Base-by-base conservation (phyloP, 2,329 filamentous ascomycete genomes). In the Colletotrichum sp. region DNA sequence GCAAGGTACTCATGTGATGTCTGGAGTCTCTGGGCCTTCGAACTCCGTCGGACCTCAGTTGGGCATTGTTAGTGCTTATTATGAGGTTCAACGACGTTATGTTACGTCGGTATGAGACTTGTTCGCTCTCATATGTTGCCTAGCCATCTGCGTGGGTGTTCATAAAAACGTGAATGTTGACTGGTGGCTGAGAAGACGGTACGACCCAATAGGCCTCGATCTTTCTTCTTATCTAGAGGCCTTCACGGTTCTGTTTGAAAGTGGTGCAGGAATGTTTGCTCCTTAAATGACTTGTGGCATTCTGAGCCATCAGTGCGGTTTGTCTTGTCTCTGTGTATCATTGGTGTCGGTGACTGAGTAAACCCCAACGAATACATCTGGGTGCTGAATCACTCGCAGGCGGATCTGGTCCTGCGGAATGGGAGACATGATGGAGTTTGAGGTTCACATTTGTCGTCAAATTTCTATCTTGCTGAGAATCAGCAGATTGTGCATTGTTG, bases 161-260 rank as follows among this genome's bases (percentile, higher is more conserved):
- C 43, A 21, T 52, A 13, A 52, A 21, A 21, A 52, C n/a, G 43
- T 48, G n/a, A 6, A 21, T 21, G 43, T 52, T 21, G 43, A 24
- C n/a, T 52, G 43, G 3, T 52, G 12, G n/a, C 43, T 52, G 43
- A 52, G 43, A 52, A 24, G 43, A 52, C 43, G n/a, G n/a, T 13
- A 13, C 10, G 6, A 8, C n/a, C 0, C 3, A 21, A 5, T 2
- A 6, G 3, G 18, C 9, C 6, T n/a, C 18, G 10, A 5, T 21
- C n/a, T 13, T 12, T 21, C n/a, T 13, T 6, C 43, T 52, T 13
- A 12, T 13, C 12, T 21, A 21, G n/a, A 52, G 5, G 43, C 12
- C n/a, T 52, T 12, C 6, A 21, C 5, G 12, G 6, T 52, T 52
- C n/a, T 1, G 43, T 52, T 52, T 8, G 43, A 0, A 21, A 52